Evolutionary conservation across 2,329 filamentous ascomycete species (phyloP), one percentile per base, ranked within the genome.

Genomic region (Coleophoma crateriformis): DNA sequence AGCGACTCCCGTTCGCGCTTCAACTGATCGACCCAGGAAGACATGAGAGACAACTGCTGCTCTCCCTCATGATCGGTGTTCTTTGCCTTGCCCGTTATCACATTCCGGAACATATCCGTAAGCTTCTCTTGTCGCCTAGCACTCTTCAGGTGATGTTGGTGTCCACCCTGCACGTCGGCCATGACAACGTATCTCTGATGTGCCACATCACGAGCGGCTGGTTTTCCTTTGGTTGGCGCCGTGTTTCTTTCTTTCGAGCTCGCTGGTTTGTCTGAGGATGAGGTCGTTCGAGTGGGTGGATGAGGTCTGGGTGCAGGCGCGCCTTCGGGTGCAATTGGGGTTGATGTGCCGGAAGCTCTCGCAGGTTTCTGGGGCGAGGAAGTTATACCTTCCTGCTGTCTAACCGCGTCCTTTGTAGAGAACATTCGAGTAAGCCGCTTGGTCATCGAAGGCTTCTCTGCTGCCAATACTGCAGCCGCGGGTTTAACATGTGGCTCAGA

Each of bases 121-220:
- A 99, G 76, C 71, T 96, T 97, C 70, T 99, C 92, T 68, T 99
- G 92, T 50, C 94, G 82, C 66, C 89, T 90, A 53, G 88, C 88
- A 54, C 88, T 91, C 71, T 89, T 94, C 55, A 99, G 82, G 60
- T 89, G 82, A 66, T 99, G 94, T 61, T 88, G 85, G 63, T 99
- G 94, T 34, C 83, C 79, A 55, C 88, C 88, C 54, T 85, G 73
- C 7, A 71, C 67, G 6, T 78, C 75, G 19, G 72, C 56, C 49
- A 75, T 72, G 40, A 71, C 46, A 27, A 76, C 68, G 62, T 80
- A 85, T 57, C 81, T 77, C 54, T 76, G 61, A 33, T 50, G 46
- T 20, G 50, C 45, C 32, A 50, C 46, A 37, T 47, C 40, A 33
- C 45, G 50, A 33, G 55, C 54, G 19, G 50, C 47, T 50, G 62